Evolutionary conservation across 768 basidiomycete species (phyloP).

Genomic region (Macrolepiota albuminosa): DNA sequence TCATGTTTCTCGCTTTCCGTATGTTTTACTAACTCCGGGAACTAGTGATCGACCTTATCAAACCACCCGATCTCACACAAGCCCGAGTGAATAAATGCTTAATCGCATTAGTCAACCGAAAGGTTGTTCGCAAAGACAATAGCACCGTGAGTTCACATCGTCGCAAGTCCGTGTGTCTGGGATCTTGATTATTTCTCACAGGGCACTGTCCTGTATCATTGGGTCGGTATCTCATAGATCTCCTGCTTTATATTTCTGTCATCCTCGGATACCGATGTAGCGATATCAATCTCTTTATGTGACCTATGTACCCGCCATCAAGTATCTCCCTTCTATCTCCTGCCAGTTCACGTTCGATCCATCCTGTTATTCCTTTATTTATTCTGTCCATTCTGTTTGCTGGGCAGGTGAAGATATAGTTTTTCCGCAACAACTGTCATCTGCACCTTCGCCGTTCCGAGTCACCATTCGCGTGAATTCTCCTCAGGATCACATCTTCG

Average conservation of each 20-base stretch:
- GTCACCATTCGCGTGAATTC: too few species aligned
- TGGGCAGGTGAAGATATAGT: not conserved
- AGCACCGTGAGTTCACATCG: constrained; percentile 38
- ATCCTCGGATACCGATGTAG: not conserved
- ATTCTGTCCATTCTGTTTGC: too few species aligned
- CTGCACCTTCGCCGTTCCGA: constrained; percentile 12
- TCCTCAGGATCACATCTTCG: too few species aligned
- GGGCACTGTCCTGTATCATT: constrained; percentile 67
- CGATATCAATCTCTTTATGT: not conserved
- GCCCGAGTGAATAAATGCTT: constrained; percentile 91
- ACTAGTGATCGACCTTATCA: constrained; percentile 72
- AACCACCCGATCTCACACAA: constrained; percentile 80
- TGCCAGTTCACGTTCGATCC: constrained; percentile 9
- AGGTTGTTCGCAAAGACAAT: constrained; percentile 76
- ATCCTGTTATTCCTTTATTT: constrained; percentile 7
- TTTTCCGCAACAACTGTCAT: constrained; percentile 3
- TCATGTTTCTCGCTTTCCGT: not conserved
- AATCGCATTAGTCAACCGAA: constrained; percentile 84
- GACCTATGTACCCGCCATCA: constrained; percentile 4
- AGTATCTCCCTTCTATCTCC: constrained; percentile 12
- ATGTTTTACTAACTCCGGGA: not conserved
- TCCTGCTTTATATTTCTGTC: not conserved
- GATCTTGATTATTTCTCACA: constrained; percentile 19
- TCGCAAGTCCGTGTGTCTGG: not conserved
- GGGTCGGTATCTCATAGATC: constrained; percentile 52